Percentiles rank a stretch among this genome's conserved stretches.
These are phyloP conservation scores for Zizania latifolia DNA, from an alignment of 176 grass and related monocot genomes.

Conservation along the genomic window DNA sequence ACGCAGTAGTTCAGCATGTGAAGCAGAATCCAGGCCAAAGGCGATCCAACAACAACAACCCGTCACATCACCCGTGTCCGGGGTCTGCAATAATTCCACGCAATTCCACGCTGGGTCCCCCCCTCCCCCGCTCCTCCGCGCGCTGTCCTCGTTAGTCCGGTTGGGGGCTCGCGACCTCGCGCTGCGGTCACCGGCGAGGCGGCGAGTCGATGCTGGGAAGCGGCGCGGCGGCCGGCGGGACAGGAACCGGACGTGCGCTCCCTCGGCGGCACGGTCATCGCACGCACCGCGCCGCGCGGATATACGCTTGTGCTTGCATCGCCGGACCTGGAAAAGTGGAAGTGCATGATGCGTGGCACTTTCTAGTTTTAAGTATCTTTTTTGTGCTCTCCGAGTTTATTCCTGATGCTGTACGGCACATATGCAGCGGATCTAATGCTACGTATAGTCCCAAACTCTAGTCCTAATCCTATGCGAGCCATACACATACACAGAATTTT, in stretches of 20 bases:
- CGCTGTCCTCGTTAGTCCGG: slow-evolving; percentile 13
- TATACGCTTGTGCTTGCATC: slow-evolving; percentile 7
- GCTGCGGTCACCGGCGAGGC: slow-evolving; percentile 15
- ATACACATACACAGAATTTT: no score
- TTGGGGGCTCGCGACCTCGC: no score
- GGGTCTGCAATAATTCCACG: slow-evolving; percentile 36
- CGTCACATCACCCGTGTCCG: not conserved
- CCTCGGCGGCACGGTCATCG: not conserved
- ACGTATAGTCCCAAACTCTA: no score
- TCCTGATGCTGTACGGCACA: no score
- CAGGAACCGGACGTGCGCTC: not conserved
- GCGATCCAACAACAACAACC: not conserved
- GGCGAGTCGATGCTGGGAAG: not conserved
- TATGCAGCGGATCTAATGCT: no score
- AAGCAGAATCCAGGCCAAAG: not conserved
- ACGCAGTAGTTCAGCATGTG: no score
- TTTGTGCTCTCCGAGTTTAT: not conserved
- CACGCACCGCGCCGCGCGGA: not conserved
- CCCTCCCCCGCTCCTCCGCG: no score
- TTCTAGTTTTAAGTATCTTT: not conserved
- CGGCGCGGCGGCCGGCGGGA: not conserved
- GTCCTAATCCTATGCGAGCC: no score
- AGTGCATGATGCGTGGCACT: no score
- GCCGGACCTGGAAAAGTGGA: no score
- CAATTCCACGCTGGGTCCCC: slow-evolving; percentile 21